A percentile compares a stretch with the other conserved stretches of the same genome.
Evolutionary conservation across 352 stramenopile species (phyloP).

Genomic region (Phytopythium cucurbitacearum): DNA sequence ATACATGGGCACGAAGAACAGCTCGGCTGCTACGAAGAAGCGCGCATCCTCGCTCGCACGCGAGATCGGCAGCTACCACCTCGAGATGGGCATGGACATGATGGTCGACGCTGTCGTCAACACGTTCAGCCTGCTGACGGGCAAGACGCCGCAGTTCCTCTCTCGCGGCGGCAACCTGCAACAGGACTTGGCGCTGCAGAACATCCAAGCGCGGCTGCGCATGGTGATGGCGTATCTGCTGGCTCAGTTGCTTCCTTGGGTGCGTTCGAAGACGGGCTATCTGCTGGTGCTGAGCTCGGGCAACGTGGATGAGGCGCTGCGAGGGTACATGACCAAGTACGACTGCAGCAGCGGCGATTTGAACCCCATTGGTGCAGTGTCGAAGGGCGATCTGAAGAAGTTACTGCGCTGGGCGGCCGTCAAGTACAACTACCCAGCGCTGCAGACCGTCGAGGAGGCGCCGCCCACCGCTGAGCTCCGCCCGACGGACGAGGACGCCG

Average conservation of each 20-base stretch:
- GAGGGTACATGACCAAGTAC: constrained; percentile 99
- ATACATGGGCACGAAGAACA: constrained; percentile 98
- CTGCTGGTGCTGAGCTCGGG: constrained; percentile 97
- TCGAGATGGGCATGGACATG: constrained; percentile 94
- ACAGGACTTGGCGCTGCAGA: constrained; percentile 98
- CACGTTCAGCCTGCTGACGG: constrained; percentile 74
- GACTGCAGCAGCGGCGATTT: constrained; percentile 98
- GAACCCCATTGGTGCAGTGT: constrained; percentile 98
- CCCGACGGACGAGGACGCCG: constrained; percentile 77
- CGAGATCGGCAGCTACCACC: constrained; percentile 95
- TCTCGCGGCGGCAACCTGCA: constrained; percentile 86
- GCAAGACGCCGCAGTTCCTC: constrained; percentile 89
- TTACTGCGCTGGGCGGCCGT: constrained; percentile 92
- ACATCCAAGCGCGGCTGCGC: constrained; percentile 96
- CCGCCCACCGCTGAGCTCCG: constrained; percentile 95
- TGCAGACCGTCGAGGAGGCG: constrained; percentile 92
- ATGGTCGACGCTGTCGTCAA: constrained; percentile 90
- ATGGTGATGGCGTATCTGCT: constrained; percentile 99
- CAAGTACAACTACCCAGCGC: constrained; percentile 89
- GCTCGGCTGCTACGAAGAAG: constrained; percentile 87
- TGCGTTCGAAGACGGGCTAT: constrained; percentile 92
- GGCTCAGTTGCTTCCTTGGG: constrained; percentile 97
- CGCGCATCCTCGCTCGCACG: constrained; percentile 85
- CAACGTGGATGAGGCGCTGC: constrained; percentile 98
- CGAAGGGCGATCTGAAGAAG: constrained; percentile 95